Percentiles rank a stretch among this genome's conserved stretches.
phyloP scores from a whole-genome alignment of 2,329 filamentous ascomycete genomes.

The Aspergillus flavus region DNA sequence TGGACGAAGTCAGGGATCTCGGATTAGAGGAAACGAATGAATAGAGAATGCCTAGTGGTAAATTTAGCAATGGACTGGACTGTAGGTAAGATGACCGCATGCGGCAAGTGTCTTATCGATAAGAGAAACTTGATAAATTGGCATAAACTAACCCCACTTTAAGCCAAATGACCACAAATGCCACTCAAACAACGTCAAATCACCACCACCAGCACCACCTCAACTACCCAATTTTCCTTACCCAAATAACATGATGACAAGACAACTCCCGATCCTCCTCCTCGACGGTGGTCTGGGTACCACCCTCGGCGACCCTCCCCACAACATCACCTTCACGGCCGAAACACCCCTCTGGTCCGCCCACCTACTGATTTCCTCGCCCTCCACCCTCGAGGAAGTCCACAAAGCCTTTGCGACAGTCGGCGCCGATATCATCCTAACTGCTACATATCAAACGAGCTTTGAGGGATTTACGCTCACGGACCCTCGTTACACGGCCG shows the following conservation, averaged over 20 bases:
- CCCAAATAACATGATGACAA: not conserved
- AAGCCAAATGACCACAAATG: too few species aligned
- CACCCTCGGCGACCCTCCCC: conserved; percentile 60
- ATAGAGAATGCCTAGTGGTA: not conserved
- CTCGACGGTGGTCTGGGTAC: conserved; percentile 71
- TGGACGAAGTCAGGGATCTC: conserved; percentile 37
- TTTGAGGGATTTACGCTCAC: conserved; percentile 59
- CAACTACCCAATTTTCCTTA: not conserved
- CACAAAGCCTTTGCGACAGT: conserved; percentile 59
- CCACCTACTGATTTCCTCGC: conserved; percentile 62
- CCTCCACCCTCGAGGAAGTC: conserved; percentile 55
- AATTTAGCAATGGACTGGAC: too few species aligned
- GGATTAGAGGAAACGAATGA: conserved; percentile 9
- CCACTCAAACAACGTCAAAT: not conserved
- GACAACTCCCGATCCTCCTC: conserved; percentile 32
- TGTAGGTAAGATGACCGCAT: not conserved
- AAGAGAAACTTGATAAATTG: not conserved
- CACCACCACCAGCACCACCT: not conserved
- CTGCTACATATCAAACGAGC: conserved; percentile 69
- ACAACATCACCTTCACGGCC: conserved; percentile 55
- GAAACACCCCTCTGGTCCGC: conserved; percentile 67
- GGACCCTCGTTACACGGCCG: conserved; percentile 49
- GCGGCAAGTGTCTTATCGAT: not conserved
- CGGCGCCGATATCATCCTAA: conserved; percentile 65
- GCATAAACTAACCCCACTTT: not conserved